Conservation (phyloP, 140 eudicot genomes). For the Ambrosia hybrid region DNA sequence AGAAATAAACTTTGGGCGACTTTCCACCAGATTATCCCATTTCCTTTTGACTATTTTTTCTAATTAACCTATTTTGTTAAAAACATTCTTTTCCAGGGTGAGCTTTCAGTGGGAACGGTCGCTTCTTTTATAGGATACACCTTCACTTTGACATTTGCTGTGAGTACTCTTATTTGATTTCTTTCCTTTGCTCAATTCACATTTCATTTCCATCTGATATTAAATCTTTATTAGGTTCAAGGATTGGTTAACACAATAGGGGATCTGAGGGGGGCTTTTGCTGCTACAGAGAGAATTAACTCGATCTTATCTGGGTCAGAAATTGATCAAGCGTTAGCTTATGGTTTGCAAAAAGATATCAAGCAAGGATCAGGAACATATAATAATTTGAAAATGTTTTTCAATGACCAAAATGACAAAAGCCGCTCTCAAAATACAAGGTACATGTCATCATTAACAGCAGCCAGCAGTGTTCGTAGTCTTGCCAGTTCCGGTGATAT, state of each 20-base stretch:
- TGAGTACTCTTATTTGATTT: constrained; percentile 46
- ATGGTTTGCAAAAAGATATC: constrained; percentile 77
- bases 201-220: constrained; percentile 19
- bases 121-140: constrained; percentile 97
- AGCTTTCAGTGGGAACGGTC: constrained; percentile 84
- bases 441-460: constrained; percentile 80
- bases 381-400: constrained; percentile 51
- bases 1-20: not conserved
- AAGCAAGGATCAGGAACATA: constrained; percentile 44
- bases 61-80: not conserved
- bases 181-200: constrained; percentile 8
- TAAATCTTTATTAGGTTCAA: constrained; percentile 60
- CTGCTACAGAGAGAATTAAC: constrained; percentile 94
- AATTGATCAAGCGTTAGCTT: constrained; percentile 81
- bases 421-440: constrained; percentile 39
- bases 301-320: constrained; percentile 72
- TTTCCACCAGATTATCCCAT: not conserved
- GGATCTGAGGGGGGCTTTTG: constrained; percentile 94
- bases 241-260: constrained; percentile 96
- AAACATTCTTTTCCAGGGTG: constrained; percentile 56
- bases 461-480: constrained; percentile 60
- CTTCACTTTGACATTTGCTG: constrained; percentile 91
- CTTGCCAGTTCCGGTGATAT: constrained; percentile 86
- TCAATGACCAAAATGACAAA: constrained; percentile 44
- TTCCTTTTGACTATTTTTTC: not conserved